These are phyloP conservation scores for Rhizomucor pusillus DNA, from an alignment of 371 early-diverging fungal genomes.

Conservation along the genomic window DNA sequence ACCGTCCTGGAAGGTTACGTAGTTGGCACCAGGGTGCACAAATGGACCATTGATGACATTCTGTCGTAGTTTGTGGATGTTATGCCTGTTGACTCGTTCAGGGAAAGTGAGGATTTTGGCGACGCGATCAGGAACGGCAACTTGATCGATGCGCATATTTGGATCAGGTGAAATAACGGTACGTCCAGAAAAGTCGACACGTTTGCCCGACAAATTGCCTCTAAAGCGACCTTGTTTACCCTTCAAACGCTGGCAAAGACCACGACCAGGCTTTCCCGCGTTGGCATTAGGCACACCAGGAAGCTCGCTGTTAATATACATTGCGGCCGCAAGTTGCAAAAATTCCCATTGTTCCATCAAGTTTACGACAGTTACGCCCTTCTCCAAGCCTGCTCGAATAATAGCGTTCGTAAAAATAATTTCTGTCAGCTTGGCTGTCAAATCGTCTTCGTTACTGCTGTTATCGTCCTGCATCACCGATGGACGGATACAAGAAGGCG, in stretches of 20 bases:
- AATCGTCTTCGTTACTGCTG: conserved; percentile 97
- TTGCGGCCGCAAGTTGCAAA: conserved; percentile 92
- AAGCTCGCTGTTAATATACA: conserved; percentile 97
- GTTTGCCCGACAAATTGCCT: conserved; percentile 99
- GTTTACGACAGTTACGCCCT: conserved; percentile 76
- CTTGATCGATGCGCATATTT: conserved; percentile 98
- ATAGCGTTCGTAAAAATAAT: conserved; percentile 93
- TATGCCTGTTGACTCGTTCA: conserved; percentile 90
- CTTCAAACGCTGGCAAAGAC: conserved; percentile 97
- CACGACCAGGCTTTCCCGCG: conserved; percentile 78
- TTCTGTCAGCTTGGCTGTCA: conserved; percentile 98
- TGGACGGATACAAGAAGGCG: conserved; percentile 98
- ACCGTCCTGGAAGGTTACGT: conserved; percentile 56
- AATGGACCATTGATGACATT: conserved; percentile 91
- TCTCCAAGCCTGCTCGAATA: conserved; percentile 80
- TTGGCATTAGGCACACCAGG: conserved; percentile 75
- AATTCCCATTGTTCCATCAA: conserved; percentile 99
- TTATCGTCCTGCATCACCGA: conserved; percentile 93
- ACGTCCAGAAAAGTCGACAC: conserved; percentile 99
- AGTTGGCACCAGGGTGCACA: conserved; percentile 96
- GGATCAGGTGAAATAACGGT: conserved; percentile 99
- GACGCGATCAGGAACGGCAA: conserved; percentile 96
- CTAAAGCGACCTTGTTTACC: conserved; percentile 99
- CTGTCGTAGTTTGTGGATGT: conserved; percentile 79
- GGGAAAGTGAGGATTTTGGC: conserved; percentile 97